Evolutionary conservation across 202 grass and related monocot species (phyloP), one percentile per base, ranked within the genome.

Genomic region (Carex sylvatica): DNA sequence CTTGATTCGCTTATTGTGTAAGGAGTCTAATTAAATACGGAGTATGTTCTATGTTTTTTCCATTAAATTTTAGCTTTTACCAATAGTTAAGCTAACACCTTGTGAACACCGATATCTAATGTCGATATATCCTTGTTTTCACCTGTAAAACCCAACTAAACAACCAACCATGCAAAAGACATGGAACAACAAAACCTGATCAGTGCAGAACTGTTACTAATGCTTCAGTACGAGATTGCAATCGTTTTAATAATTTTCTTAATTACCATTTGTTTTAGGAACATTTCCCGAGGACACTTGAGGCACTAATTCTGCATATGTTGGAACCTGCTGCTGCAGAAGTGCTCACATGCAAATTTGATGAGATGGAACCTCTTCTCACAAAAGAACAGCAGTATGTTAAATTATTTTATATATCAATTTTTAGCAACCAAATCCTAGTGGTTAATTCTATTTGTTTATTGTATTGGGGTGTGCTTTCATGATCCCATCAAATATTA

Each of bases 341-440:
- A 88, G 81, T 95, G 83, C 88, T 98, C 51, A 95, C 96, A 81
- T 84, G 89, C 23, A 98, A 98, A 85, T 98, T 93, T 58, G 96
- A 98, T 44, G 87, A 92, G 87, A 90, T 95, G 85, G 92, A 98
- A 78, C 91, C 86, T 83, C 84, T 65, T 79, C 86, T 88, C 22
- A 91, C 87, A 33, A 91, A 87, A 91, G 92, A 95, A 75, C 82
- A 95, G 85, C 96, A 93, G 96, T 95, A 55, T 79, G 80, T 73
- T 47, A 31, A 65, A 54, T 78, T 23, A 53, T 81, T n/a, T 18
- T 82, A 31, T 4, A 82, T 33, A 68, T 28, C 6, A 79, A 56
- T 18, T 20, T 59, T 38, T 79, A 62, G 30, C n/a, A 23, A 70
- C 3, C 36, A 42, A 70, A 70, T 69, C 65, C 14, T 44, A 20